Base-by-base conservation (phyloP, 441 rosid species). In the Arabidopsis lyrata region DNA sequence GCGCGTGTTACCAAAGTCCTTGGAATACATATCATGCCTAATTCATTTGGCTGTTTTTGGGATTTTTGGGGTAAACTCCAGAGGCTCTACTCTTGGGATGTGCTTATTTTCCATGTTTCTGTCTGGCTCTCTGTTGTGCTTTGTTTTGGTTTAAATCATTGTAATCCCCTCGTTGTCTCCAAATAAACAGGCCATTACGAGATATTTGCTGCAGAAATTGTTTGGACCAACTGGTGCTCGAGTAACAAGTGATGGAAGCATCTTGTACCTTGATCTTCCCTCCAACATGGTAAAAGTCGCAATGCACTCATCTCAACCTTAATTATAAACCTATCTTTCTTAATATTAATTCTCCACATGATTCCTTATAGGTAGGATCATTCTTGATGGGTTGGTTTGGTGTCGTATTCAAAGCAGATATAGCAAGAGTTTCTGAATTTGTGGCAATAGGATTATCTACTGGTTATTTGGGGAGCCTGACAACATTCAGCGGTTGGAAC, bases 371-470 rank as follows among this genome's bases (percentile, higher is more conserved):
- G 97, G 87, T 95, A 39, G 99, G 99, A 57, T 95, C 97, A 45
- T 95, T 92, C 85, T 79, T 92, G 85, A 95, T 95, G 99, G 99
- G 95, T 24, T 92, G 98, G 99, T 84, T 70, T 68, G 99, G 99
- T 48, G 85, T 92, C 57, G 90, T 92, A 52, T 95, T 89, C 85
- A 95, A 92, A 87, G 78, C 59, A 73, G 84, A 89, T 72, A 88
- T 92, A 81, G 79, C 84, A 10, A 71, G 58, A 6, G 77, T 90
- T 36, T 95, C 98, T 7, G 85, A 86, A 60, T 73, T 82, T 84
- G 85, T 92, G 58, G 96, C 87, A 15, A 83, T 90, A 27, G 99
- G 97, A 52, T 58, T 92, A 80, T 81, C 90, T 1, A 90, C 99
- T 8, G 97, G 97, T 69, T 95, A 88, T 78, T 76, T 89, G 76